phyloP scores from a whole-genome alignment of 75 land plant genomes.

The Larix kaempferi region DNA sequence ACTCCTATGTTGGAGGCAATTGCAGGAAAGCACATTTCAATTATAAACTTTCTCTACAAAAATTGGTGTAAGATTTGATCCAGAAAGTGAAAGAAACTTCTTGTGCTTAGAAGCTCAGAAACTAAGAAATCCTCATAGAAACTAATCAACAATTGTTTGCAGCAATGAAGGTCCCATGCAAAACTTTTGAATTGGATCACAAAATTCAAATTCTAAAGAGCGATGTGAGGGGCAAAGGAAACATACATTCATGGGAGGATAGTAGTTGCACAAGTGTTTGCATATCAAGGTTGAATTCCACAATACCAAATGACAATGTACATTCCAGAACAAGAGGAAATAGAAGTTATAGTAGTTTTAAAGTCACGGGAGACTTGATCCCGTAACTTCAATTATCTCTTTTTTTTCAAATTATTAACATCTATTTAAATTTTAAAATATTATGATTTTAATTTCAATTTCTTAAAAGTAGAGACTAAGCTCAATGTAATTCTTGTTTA shows the following conservation, averaged over 20 bases:
- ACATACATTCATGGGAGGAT: not conserved
- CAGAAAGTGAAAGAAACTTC: constrained; percentile 44
- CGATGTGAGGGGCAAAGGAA: not conserved
- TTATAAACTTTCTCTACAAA: constrained; percentile 49
- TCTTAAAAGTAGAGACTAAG: too few species aligned
- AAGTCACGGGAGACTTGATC: not conserved
- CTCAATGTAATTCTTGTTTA: too few species aligned
- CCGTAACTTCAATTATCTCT: too few species aligned
- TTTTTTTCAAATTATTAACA: too few species aligned
- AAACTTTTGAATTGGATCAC: constrained; percentile 3
- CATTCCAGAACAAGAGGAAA: not conserved
- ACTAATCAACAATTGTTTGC: not conserved
- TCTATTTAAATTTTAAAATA: too few species aligned
- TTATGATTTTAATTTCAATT: too few species aligned
- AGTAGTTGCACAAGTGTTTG: not conserved
- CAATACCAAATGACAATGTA: not conserved
- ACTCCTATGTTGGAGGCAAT: constrained; percentile 64
- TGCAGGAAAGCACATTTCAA: constrained; percentile 37
- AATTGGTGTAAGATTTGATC: constrained; percentile 41
- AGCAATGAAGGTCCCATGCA: not conserved
- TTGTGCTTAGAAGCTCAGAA: constrained; percentile 54
- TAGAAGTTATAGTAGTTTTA: not conserved
- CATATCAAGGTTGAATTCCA: not conserved
- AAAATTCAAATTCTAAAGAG: not conserved
- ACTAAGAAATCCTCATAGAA: constrained; percentile 29